Base-by-base conservation (phyloP, 2,329 filamentous ascomycete genomes). In the Diplodia intermedia region DNA sequence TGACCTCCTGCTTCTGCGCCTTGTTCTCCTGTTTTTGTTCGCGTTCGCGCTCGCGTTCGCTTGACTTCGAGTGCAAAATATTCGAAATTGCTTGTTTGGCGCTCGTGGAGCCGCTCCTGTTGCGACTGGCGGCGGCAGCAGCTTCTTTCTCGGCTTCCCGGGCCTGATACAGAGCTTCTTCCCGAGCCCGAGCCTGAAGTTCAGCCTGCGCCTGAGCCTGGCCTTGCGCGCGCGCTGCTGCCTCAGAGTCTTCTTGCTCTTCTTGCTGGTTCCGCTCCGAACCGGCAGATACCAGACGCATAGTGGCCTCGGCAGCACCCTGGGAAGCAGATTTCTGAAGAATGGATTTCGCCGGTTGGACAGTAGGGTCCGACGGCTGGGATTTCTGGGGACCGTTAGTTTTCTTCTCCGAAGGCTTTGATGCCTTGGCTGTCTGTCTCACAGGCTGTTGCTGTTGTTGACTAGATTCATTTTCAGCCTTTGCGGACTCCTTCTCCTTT, bases 401-500 rank as follows among this genome's bases (percentile, higher is more conserved):
- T 53, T 63, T 63, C 60, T 63, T 52, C 12, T 63, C 47, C 18
- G 60, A 38, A 23, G 60, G 33, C 47, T 52, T 63, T 12, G 60
- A 47, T 15, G 43, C 76, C 71, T 79, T 80, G 71, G 77, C 80
- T 31, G 71, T 56, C 63, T 77, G 75, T 65, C 77, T 73, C 36
- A 75, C 70, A 8, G 76, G 75, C 62, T 65, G 62, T 38, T 73
- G 69, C 53, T 69, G 69, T 52, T 67, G 65, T 60, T 67, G 65
- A 49, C 38, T 49, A 38, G 65, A 67, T 7, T 69, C 68, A 56
- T 75, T 74, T 60, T 80, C 79, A 26, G 73, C 71, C 9, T 76
- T 76, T 11, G 73, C 33, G 36, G 40, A 47, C 23, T 67, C 65
- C 29, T 54, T 67, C 23, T 67, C 65, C 29, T 54, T 67, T 20